These are phyloP conservation scores for Vicia faba DNA, from an alignment of 306 rosid species.

Conservation along the genomic window DNA sequence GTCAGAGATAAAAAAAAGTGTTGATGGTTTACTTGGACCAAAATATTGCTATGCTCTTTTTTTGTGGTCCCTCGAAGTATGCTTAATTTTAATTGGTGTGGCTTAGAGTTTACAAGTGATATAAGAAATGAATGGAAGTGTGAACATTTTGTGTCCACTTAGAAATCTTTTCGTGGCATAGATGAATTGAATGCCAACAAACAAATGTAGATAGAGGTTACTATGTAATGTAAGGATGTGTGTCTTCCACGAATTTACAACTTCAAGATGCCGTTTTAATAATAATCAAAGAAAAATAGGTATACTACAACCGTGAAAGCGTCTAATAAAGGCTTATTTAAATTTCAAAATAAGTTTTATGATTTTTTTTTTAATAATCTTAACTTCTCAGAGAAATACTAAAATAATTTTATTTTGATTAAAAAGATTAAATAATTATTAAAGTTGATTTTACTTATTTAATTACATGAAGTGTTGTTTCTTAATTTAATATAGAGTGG, in stretches of 20 bases:
- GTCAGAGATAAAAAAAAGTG: neutral
- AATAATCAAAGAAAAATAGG: neutral
- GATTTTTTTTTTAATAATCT: no score
- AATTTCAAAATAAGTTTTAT: neutral
- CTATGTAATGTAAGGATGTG: neutral
- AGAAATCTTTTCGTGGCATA: constrained; percentile 8
- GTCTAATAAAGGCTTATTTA: neutral
- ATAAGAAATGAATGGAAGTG: no score
- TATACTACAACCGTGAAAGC: neutral
- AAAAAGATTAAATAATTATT: no score
- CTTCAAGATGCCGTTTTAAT: neutral
- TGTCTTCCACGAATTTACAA: constrained; percentile 28
- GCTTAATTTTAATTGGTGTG: constrained; percentile 7
- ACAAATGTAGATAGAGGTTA: neutral
- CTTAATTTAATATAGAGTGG: no score
- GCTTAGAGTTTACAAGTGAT: no score
- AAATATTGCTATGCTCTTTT: constrained; percentile 1
- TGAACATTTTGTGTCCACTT: constrained; percentile 17
- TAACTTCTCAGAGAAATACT: no score
- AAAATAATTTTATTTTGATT: no score
- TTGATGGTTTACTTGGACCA: constrained; percentile 10
- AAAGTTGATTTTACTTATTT: no score
- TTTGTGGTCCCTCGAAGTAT: constrained; percentile 30
- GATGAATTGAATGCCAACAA: constrained; percentile 18
- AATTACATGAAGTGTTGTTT: no score